These are phyloP conservation scores for Salpingoeca rosetta DNA, from an alignment of 78 protist species.

Conservation along the genomic window DNA sequence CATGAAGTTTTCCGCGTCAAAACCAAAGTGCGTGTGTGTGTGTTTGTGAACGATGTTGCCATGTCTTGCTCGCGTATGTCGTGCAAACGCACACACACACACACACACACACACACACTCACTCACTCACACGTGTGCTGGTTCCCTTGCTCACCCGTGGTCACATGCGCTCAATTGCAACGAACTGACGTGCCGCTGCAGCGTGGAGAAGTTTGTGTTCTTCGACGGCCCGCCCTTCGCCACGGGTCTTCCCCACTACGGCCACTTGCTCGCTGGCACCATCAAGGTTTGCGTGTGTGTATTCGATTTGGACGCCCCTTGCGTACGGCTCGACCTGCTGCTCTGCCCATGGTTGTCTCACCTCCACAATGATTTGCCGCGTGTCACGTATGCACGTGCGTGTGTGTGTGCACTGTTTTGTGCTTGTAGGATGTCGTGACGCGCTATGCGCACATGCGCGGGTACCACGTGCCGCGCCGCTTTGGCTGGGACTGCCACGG, in stretches of 20 bases:
- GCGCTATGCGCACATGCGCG: constrained; percentile 90
- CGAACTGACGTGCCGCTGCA: neutral
- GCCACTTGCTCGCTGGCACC: constrained; percentile 97
- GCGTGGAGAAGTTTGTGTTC: constrained; percentile 49
- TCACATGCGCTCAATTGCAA: neutral
- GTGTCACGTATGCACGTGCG: neutral
- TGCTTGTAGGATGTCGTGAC: constrained; percentile 82
- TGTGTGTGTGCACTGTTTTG: neutral
- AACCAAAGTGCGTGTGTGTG: constrained; percentile 57
- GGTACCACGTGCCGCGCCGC: constrained; percentile 90
- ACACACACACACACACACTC: neutral
- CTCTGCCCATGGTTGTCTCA: neutral
- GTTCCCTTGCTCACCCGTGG: too few species aligned
- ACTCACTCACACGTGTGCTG: too few species aligned
- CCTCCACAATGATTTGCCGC: neutral
- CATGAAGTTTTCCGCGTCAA: constrained; percentile 54
- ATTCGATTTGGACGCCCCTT: neutral
- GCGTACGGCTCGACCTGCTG: too few species aligned
- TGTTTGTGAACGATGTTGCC: neutral
- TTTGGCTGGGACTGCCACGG: constrained; percentile 99
- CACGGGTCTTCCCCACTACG: constrained; percentile 99
- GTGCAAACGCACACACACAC: too few species aligned
- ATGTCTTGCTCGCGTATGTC: neutral
- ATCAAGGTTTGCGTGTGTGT: constrained; percentile 63
- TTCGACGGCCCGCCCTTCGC: constrained; percentile 99